Evolutionary conservation across 768 basidiomycete species (phyloP).

Genomic region (Pleurotus pulmonarius): DNA sequence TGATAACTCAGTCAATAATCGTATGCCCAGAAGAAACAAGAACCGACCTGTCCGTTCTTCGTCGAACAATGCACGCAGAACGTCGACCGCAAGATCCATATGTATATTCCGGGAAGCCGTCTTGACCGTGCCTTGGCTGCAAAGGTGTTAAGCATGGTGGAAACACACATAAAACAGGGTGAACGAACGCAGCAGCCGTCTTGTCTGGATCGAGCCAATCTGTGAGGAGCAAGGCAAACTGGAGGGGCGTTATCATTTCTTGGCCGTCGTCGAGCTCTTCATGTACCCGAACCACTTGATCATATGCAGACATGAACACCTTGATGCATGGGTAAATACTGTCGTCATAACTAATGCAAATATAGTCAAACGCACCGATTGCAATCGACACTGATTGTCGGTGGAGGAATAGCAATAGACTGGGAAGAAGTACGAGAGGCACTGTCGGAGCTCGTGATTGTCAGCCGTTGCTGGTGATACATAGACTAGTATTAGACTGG

Average conservation of each 20-base stretch:
- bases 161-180: neutral
- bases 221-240: slow-evolving; percentile 74
- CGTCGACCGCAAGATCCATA: slow-evolving; percentile 53
- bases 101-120: slow-evolving; percentile 34
- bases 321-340: slow-evolving; percentile 22
- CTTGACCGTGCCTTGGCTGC: slow-evolving; percentile 12
- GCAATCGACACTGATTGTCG: slow-evolving; percentile 69
- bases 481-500: slow-evolving; percentile 53
- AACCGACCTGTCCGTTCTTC: slow-evolving; percentile 40
- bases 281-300: slow-evolving; percentile 52
- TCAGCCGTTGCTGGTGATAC: slow-evolving; percentile 81
- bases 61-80: slow-evolving; percentile 45
- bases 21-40: neutral
- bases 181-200: slow-evolving; percentile 40
- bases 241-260: slow-evolving; percentile 67
- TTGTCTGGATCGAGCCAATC: slow-evolving; percentile 90
- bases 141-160: slow-evolving; percentile 8
- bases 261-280: slow-evolving; percentile 68
- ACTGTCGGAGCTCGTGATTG: slow-evolving; percentile 87
- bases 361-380: slow-evolving; percentile 29
- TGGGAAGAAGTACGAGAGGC: slow-evolving; percentile 93
- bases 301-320: slow-evolving; percentile 71
- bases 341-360: neutral
- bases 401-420: slow-evolving; percentile 87
- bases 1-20: neutral